Conservation (phyloP, 306 rosid species). For the Luffa acutangula region DNA sequence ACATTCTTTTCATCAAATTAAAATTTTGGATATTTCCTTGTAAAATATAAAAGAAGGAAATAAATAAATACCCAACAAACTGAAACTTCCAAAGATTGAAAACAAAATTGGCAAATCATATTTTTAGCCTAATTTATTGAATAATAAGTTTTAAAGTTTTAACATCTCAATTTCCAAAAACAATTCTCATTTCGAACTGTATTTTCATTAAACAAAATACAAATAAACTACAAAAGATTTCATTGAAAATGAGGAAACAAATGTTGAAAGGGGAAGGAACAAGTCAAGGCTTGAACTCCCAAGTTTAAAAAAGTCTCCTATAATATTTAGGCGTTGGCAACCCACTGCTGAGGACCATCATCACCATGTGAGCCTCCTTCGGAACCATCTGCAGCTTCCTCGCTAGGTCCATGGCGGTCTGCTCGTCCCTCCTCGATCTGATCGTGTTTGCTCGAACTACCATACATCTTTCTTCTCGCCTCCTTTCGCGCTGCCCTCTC, state of each 20-base stretch:
- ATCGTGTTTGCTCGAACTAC: conserved; percentile 30
- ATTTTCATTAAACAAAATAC: not conserved
- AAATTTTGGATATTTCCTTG: not conserved
- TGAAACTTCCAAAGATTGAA: not conserved
- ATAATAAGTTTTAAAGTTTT: not conserved
- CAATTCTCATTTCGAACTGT: not conserved
- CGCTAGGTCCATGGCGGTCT: conserved; percentile 17
- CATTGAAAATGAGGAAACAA: not conserved
- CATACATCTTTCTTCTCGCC: conserved; percentile 36
- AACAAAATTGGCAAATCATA: not conserved
- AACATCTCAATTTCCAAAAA: not conserved
- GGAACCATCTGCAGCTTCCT: conserved; percentile 11
- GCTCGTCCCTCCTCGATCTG: conserved; percentile 25
- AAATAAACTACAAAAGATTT: not conserved
- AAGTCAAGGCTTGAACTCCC: not conserved
- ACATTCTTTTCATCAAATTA: not conserved
- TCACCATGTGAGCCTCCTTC: conserved; percentile 19
- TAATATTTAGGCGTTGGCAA: conserved; percentile 23
- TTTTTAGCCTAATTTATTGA: not conserved
- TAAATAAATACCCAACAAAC: too few species aligned
- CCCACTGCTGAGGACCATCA: conserved; percentile 25
- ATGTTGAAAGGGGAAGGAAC: not conserved
- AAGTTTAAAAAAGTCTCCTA: not conserved
- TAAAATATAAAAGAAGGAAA: not conserved
- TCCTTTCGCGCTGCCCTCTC: conserved; percentile 58